Percentiles rank a stretch among this genome's conserved stretches.
Evolutionary conservation across 1,139 yeast species (phyloP).

Genomic region (Pneumocystis canis): DNA sequence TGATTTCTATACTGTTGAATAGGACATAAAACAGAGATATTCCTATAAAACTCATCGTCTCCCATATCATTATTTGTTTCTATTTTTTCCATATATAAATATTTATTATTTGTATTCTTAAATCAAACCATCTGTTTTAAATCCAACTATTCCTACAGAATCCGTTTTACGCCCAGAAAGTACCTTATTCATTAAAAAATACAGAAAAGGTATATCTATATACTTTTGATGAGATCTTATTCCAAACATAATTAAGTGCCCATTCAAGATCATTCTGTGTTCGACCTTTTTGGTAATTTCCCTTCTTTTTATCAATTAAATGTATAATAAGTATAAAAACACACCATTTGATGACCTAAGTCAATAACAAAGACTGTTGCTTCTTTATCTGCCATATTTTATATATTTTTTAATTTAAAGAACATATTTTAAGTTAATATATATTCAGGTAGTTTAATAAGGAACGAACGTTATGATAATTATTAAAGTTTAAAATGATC

Average conservation of each 20-base stretch:
- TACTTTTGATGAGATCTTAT: slow-evolving; percentile 32
- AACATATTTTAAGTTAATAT: neutral
- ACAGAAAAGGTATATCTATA: slow-evolving; percentile 14
- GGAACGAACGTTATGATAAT: no score
- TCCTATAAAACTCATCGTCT: slow-evolving; percentile 11
- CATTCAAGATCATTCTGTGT: slow-evolving; percentile 26
- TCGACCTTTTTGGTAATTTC: slow-evolving; percentile 15
- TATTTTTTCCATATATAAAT: slow-evolving; percentile 5
- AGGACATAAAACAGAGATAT: slow-evolving; percentile 12
- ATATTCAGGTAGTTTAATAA: neutral
- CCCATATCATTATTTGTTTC: slow-evolving; percentile 11
- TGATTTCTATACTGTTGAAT: slow-evolving; percentile 10
- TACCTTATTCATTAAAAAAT: slow-evolving; percentile 16
- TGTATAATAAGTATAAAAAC: slow-evolving; percentile 1
- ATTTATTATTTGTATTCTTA: neutral
- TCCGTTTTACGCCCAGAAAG: slow-evolving; percentile 44
- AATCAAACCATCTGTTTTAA: slow-evolving; percentile 24
- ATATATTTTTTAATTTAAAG: neutral
- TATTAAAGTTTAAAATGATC: no score
- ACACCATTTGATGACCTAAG: slow-evolving; percentile 33
- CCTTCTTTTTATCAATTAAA: neutral
- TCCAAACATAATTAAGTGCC: slow-evolving; percentile 31
- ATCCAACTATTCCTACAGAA: slow-evolving; percentile 34
- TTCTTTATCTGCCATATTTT: slow-evolving; percentile 14
- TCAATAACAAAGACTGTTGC: slow-evolving; percentile 42